Evolutionary conservation across 495 filamentous ascomycete genomes (phyloP).

Genomic region (Thozetella sp.): DNA sequence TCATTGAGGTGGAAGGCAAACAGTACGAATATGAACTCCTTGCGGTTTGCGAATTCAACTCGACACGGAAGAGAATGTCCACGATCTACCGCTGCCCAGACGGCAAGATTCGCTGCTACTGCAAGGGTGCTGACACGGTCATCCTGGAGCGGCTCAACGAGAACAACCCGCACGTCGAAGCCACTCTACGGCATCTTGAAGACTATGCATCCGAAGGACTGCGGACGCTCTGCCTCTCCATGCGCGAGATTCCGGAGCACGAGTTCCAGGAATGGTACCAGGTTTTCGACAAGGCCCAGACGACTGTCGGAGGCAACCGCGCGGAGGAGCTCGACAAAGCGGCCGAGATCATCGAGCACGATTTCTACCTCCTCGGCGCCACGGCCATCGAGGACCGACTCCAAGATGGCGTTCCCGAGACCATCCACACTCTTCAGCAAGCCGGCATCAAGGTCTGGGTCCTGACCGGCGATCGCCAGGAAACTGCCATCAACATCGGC

Average conservation of each 20-base stretch:
- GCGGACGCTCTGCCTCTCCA: constrained; percentile 90
- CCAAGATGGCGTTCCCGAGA: constrained; percentile 98
- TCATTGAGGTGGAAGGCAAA: constrained; percentile 71
- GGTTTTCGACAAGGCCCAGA: constrained; percentile 87
- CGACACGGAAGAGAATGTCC: constrained; percentile 96
- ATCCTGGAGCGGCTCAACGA: constrained; percentile 86
- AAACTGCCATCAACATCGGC: constrained; percentile 99
- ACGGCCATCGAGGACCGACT: constrained; percentile 97
- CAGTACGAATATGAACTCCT: constrained; percentile 86
- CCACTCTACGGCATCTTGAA: constrained; percentile 89
- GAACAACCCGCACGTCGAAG: constrained; percentile 80
- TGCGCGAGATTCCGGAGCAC: constrained; percentile 90
- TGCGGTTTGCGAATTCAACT: constrained; percentile 98
- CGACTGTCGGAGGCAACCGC: constrained; percentile 89
- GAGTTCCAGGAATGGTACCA: constrained; percentile 89
- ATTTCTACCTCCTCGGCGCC: constrained; percentile 88
- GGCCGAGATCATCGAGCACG: constrained; percentile 90
- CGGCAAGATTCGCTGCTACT: constrained; percentile 90
- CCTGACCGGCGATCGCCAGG: constrained; percentile 94
- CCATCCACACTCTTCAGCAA: constrained; percentile 94
- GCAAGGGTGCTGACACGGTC: constrained; percentile 97
- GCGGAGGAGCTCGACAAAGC: constrained; percentile 97
- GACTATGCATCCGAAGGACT: constrained; percentile 98
- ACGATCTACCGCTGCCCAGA: constrained; percentile 96
- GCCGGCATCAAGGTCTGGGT: constrained; percentile 99